phyloP scores from a whole-genome alignment of 768 basidiomycete species.

The Russula sp. region DNA sequence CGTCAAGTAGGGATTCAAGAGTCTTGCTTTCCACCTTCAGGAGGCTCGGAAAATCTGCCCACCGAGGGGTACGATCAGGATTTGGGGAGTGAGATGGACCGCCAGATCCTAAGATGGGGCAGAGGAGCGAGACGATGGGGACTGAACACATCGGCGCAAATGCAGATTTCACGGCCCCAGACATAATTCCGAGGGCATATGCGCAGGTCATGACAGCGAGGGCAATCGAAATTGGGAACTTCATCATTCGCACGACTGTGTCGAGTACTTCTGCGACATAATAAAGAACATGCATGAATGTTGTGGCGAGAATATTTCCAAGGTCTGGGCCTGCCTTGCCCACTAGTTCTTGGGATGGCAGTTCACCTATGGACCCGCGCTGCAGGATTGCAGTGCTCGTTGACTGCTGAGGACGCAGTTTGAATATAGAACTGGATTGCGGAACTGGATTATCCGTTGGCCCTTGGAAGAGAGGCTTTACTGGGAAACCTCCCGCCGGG shows the following conservation, averaged over 20 bases:
- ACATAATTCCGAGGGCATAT: constrained; percentile 36
- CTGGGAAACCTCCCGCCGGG: no score
- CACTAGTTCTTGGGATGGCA: not conserved
- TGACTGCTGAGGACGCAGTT: not conserved
- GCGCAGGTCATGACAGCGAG: constrained; percentile 47
- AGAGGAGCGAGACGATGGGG: constrained; percentile 52
- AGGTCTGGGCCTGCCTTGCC: not conserved
- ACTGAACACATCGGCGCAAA: constrained; percentile 55
- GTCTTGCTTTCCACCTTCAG: constrained; percentile 52
- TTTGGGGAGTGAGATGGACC: constrained; percentile 5
- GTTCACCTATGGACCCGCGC: not conserved
- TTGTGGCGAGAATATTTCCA: not conserved
- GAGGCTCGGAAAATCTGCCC: constrained; percentile 57
- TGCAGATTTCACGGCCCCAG: constrained; percentile 37
- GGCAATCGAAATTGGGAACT: constrained; percentile 48
- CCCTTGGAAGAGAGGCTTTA: not conserved
- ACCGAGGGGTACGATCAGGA: constrained; percentile 27
- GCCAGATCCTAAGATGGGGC: constrained; percentile 14
- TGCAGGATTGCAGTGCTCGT: not conserved
- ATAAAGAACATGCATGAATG: not conserved
- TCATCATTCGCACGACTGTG: constrained; percentile 42
- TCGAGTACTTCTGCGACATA: constrained; percentile 45
- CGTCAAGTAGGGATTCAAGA: constrained; percentile 56
- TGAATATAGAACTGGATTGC: not conserved
- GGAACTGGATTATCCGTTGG: not conserved